These are phyloP conservation scores for Trichosporon sp. DNA, from an alignment of 1,284 basidiomycete genomes.

Conservation along the genomic window DNA sequence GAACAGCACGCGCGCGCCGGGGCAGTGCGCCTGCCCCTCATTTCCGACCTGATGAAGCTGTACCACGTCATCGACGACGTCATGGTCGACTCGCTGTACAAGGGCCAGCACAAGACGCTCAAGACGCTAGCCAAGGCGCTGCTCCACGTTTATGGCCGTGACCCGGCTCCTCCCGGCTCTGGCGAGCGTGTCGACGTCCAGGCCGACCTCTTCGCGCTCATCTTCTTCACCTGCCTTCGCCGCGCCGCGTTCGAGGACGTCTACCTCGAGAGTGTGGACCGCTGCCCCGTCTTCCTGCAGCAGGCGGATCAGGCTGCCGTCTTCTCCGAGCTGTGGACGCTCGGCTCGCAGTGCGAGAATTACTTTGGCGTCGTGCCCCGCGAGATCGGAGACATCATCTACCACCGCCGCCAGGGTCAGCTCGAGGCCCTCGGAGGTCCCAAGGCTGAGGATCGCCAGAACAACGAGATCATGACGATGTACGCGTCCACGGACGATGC, in stretches of 20 bases:
- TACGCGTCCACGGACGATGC: conserved; percentile 21
- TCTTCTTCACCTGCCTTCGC: conserved; percentile 27
- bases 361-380: conserved; percentile 29
- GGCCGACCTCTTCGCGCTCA: conserved; percentile 28
- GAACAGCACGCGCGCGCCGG: conserved; percentile 23
- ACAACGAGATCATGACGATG: conserved; percentile 31
- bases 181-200: conserved; percentile 22
- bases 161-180: background rate
- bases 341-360: conserved; percentile 30
- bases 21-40: conserved; percentile 9
- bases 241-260: conserved; percentile 30
- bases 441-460: conserved; percentile 9
- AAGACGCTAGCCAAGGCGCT: background rate
- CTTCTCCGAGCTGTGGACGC: conserved; percentile 29
- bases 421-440: conserved; percentile 23
- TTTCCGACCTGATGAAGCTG: conserved; percentile 20
- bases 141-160: conserved; percentile 15
- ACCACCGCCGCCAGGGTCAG: conserved; percentile 19
- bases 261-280: conserved; percentile 28
- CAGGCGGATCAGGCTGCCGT: conserved; percentile 28
- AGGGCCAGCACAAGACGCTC: conserved; percentile 23
- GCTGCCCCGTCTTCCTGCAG: conserved; percentile 25
- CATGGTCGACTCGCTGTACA: conserved; percentile 25
- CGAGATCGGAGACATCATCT: conserved; percentile 28
- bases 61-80: conserved; percentile 22